Evolutionary conservation across 768 basidiomycete genomes (phyloP), one percentile per base, ranked within the genome.

Genomic region (Lentinula guzmanii): DNA sequence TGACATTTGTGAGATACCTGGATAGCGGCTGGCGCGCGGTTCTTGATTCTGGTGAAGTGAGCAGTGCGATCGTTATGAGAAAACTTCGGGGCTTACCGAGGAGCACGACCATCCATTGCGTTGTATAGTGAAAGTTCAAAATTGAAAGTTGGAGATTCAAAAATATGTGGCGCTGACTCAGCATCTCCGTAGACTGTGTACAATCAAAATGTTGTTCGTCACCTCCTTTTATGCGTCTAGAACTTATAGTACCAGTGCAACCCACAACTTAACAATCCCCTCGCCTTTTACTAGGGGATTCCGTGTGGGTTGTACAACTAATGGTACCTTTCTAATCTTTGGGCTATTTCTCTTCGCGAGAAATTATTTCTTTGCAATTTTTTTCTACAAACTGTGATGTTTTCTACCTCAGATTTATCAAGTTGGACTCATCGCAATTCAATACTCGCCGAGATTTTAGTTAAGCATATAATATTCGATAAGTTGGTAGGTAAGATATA

Each of bases 1-100:
- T 28, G 16, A 37, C 9, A 34, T 28, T 13, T 37, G 46, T 39
- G 57, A 72, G 84, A 64, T 56, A 91, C 93, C 75, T 96, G 94
- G 63, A 98, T 81, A 62, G 93, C 90, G 53, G 96, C 96, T 43
- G 96, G 90, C 16, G 96, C 96, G 56, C 96, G 84, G 75, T 98
- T 98, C 82, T 96, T 95, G 65, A 98, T 94, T 61, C 91, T 92
- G 13, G 8, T 31, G 66, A 50, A 65, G 58, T 31, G 48, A 39
- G 61, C 15, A 59, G 60, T 48, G 28, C 9, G 34, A n/a, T 9
- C 33, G 11, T 16, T 63, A 6, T 9, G 39, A 28, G 13, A 4
- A 42, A 39, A 28, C 61, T 18, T 34, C 21, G 13, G 31, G 45
- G 9, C 70, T 28, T 70, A 90, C 89, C 87, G 82, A 54, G 90